These are phyloP conservation scores for Clarireedia sp. DNA, from an alignment of 2,329 filamentous ascomycete genomes.

Conservation along the genomic window DNA sequence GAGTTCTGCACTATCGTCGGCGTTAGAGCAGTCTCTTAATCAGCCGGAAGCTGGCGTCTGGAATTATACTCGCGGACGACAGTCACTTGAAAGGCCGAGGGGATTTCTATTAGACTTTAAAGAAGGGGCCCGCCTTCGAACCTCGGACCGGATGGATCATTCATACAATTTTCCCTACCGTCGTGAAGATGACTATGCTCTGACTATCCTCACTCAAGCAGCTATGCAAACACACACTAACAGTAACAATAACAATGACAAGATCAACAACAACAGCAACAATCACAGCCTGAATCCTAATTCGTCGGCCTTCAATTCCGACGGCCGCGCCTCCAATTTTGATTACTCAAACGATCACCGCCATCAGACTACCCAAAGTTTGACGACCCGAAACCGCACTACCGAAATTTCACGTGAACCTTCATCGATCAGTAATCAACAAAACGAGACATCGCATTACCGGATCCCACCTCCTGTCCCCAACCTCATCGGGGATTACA, in stretches of 20 bases:
- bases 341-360: neutral
- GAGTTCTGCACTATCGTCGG: slow-evolving; percentile 1
- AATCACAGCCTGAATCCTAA: neutral
- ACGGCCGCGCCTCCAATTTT: neutral
- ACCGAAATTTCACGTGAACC: slow-evolving; percentile 1
- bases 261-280: too few species aligned
- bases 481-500: slow-evolving; percentile 7
- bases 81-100: neutral
- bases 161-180: slow-evolving; percentile 7
- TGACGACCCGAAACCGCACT: neutral
- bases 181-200: slow-evolving; percentile 21
- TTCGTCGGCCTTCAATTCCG: neutral
- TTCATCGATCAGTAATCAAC: slow-evolving; percentile 13
- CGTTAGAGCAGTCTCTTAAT: neutral
- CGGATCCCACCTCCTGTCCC: neutral
- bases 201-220: slow-evolving; percentile 23
- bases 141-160: slow-evolving; percentile 16
- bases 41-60: neutral
- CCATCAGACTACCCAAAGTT: neutral
- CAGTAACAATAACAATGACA: neutral
- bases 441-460: slow-evolving; percentile 1
- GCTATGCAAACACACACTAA: slow-evolving; percentile 16
- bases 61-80: neutral
- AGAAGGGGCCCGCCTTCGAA: neutral
- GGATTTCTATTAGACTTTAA: neutral